Conservation (phyloP, 257 asterid species). For the Gentiana dahurica region DNA sequence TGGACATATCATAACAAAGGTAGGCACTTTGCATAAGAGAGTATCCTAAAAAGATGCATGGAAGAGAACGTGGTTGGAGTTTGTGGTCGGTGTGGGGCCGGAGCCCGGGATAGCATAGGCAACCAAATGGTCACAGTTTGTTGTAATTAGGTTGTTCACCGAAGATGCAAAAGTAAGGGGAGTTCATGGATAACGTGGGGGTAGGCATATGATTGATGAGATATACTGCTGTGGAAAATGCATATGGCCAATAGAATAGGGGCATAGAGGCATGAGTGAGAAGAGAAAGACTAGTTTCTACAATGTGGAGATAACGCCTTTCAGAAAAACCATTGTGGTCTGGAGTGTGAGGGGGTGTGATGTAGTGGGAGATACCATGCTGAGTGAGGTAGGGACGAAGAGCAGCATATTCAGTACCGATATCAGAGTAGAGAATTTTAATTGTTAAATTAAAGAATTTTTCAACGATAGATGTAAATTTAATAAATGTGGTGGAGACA, state of each 20-base stretch:
- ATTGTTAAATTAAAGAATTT: not conserved
- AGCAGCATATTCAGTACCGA: not conserved
- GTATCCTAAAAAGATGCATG: too few relatives aligned
- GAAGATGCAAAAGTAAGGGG: too few relatives aligned
- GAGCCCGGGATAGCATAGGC: not conserved
- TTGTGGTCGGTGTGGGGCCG: not conserved
- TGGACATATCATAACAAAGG: too few relatives aligned
- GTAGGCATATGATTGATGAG: not conserved
- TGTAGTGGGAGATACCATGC: not conserved
- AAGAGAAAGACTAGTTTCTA: not conserved
- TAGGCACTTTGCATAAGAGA: too few relatives aligned
- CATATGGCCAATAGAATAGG: not conserved
- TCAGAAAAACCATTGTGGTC: constrained; percentile 1
- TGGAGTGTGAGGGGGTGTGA: not conserved
- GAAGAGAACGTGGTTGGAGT: too few relatives aligned
- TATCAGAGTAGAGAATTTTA: not conserved
- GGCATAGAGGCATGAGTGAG: too few relatives aligned
- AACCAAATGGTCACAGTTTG: too few relatives aligned
- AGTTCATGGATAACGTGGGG: not conserved
- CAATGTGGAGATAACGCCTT: not conserved
- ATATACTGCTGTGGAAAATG: not conserved
- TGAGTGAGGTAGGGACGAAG: too few relatives aligned
- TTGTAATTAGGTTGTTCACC: not conserved
- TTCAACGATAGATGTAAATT: constrained; percentile 6
- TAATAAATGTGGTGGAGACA: not conserved